phyloP scores from a whole-genome alignment of 148 eudicot genomes.

The Camellia granthamiana region DNA sequence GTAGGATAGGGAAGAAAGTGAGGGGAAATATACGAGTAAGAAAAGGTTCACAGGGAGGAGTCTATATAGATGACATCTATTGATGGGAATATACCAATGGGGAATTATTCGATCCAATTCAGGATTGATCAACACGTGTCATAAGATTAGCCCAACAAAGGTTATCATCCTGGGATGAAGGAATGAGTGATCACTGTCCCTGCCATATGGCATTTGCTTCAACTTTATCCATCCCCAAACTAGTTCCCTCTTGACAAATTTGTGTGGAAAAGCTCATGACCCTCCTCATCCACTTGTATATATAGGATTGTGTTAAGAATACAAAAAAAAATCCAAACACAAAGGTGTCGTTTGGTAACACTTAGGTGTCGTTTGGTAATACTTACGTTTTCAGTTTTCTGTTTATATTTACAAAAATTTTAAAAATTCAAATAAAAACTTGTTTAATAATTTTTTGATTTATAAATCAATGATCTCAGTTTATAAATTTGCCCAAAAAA shows the following conservation, averaged over 20 bases:
- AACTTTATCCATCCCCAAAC: conserved; percentile 2
- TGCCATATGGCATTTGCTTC: conserved; percentile 27
- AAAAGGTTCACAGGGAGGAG: background rate
- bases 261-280: conserved; percentile 28
- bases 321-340: no score
- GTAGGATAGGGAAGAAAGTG: background rate
- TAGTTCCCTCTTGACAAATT: conserved; percentile 3
- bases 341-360: no score
- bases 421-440: no score
- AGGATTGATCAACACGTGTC: conserved; percentile 49
- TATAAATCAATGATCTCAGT: no score
- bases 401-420: no score
- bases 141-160: conserved; percentile 35
- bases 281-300: conserved; percentile 39
- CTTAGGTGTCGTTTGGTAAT: no score
- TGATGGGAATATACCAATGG: conserved; percentile 41
- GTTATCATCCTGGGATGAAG: conserved; percentile 64
- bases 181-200: conserved; percentile 52
- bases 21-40: conserved; percentile 7
- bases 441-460: no score
- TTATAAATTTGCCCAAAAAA: no score
- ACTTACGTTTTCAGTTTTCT: no score
- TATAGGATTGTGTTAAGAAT: no score
- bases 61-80: conserved; percentile 27
- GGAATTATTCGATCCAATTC: background rate